Evolutionary conservation across 805 yeast genomes (phyloP), one percentile per base, ranked within the genome.

Genomic region (Nakazawaea anatomiae): DNA sequence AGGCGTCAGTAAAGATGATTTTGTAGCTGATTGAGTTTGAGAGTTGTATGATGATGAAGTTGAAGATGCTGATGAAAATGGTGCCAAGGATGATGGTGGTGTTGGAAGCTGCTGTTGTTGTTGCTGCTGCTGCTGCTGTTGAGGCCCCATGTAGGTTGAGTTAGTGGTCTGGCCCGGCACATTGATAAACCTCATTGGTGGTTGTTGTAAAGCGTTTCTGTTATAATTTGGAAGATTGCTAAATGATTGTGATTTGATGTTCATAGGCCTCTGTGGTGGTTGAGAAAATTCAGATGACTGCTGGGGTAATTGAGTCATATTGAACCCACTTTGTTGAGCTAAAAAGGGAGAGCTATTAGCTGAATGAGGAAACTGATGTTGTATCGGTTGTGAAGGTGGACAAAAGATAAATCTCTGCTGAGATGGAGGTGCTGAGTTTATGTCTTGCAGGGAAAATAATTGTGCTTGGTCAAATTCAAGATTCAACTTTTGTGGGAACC

Each of bases 1-100:
- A 2, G 59, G 53, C 12, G 54, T 49, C 36, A 42, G 50, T 57
- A 60, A 44, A 53, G 58, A 25, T 50, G 58, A 43, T 53, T 54
- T 48, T 55, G 57, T 45, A 50, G 55, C 45, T 56, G 32, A 30
- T 55, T 55, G 5, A 57, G 60, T 1, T 57, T 57, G 31, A 56
- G 51, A 6, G 49, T 53, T 1, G 58, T 54, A 39, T 53, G 50
- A 14, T 39, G 46, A 4, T 40, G 27, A 47, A 11, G 57, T 48
- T 29, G 54, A 27, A 36, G 46, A 6, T 42, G 30, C 51, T 25
- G 54, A 39, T 39, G 47, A 46, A 18, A 42, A 51, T n/a, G 46
- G 31, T 10, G 52, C 39, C 36, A 49, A 34, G 27, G 47, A 14
- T 31, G 46, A 44, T 48, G 56, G 45, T 46, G 56, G 41, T 43